Evolutionary conservation across 2,329 filamentous ascomycete species (phyloP), one percentile per base, ranked within the genome.

Genomic region (Colletotrichum sp.): DNA sequence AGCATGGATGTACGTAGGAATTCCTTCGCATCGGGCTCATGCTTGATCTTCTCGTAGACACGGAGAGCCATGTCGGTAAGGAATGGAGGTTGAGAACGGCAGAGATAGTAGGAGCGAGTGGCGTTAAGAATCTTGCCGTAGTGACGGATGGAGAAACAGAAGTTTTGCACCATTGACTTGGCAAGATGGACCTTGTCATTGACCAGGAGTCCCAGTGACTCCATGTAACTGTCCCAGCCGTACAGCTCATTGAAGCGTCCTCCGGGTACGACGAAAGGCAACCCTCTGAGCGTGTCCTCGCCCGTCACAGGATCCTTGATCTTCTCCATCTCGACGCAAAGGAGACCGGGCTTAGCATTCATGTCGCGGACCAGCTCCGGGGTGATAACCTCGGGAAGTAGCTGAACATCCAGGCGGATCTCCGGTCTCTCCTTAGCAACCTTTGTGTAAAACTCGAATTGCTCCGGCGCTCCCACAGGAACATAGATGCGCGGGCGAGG

Each of bases 141-240:
- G 84, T 99, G 96, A 82, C 96, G 93, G 84, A 99, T 98, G 85
- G 95, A 98, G 87, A 99, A 99, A 83, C 95, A 97, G 83, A 98
- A 98, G 86, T 99, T 98, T 79, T 91, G 88, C 66, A 98, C 96
- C 95, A 99, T 98, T 64, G 93, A 90, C 86, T 98, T 98, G 77
- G 95, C 95, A 69, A 98, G 86, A 79, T 98, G 92, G 27, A 95
- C 92, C 73, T 94, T 92, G 81, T 97, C 94, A 80, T 96, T 95
- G 78, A 95, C 91, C 73, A 98, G 87, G 72, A 99, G 89, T 21
- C 97, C 97, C 5, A 98, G 88, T 7, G 96, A 97, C 82, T 96
- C 95, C 95, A 99, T 98, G 87, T 98, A 99, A 82, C 95, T 98
- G 84, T 99, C 97, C 97, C 97, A 99, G 61, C 96, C 96, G 82